These are phyloP conservation scores for Pseudonectria buxi DNA, from an alignment of 2,329 filamentous ascomycete species.

Conservation along the genomic window DNA sequence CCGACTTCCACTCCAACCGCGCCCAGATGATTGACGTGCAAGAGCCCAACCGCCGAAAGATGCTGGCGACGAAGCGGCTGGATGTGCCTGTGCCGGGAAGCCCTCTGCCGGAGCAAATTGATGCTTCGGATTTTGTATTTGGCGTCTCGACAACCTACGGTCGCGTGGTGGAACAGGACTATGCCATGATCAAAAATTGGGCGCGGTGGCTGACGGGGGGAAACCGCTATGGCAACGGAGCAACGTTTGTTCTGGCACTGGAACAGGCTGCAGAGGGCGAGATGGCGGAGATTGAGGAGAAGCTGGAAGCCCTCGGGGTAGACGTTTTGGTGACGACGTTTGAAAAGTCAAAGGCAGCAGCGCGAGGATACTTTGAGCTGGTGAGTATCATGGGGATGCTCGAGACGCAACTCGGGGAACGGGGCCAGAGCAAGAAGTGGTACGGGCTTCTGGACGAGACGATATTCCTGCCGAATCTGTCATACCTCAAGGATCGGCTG, in stretches of 20 bases:
- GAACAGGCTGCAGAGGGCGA: constrained; percentile 31
- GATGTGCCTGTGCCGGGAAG: constrained; percentile 28
- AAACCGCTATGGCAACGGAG: constrained; percentile 34
- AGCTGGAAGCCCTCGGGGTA: constrained; percentile 31
- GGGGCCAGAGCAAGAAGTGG: constrained; percentile 33
- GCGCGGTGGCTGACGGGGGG: constrained; percentile 40
- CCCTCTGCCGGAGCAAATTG: constrained; percentile 24
- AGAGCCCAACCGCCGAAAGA: constrained; percentile 15
- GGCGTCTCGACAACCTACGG: constrained; percentile 38
- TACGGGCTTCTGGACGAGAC: constrained; percentile 40
- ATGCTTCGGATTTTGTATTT: constrained; percentile 36
- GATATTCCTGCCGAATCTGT: constrained; percentile 39
- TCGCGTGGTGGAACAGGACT: constrained; percentile 32
- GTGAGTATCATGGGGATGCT: constrained; percentile 28
- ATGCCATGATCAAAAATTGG: constrained; percentile 36
- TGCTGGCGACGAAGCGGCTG: constrained; percentile 25
- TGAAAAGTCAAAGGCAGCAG: constrained; percentile 24
- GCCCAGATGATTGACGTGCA: constrained; percentile 22
- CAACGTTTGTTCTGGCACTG: constrained; percentile 34
- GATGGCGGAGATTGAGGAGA: constrained; percentile 21
- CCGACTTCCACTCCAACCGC: constrained; percentile 25
- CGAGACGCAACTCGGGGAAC: constrained; percentile 27
- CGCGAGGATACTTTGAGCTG: constrained; percentile 33
- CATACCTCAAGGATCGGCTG: constrained; percentile 32
- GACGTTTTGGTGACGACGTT: constrained; percentile 31